phyloP scores from a whole-genome alignment of 2,329 filamentous ascomycete genomes.

The Thermomyces lanuginosus region DNA sequence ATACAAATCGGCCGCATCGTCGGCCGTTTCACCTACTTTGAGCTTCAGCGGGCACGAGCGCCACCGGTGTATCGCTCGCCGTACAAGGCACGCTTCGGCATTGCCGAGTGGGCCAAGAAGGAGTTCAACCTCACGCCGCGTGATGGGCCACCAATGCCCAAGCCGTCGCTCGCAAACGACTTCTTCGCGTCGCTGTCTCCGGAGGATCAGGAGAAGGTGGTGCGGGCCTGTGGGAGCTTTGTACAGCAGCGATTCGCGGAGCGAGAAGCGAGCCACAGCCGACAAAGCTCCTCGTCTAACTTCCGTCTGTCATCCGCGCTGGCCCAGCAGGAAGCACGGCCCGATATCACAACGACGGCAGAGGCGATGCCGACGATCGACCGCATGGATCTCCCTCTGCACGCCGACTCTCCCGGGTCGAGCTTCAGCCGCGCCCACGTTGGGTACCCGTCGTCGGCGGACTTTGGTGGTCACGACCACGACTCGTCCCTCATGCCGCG shows the following conservation, averaged over 20 bases:
- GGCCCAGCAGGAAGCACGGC: constrained; percentile 24
- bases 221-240: constrained; percentile 27
- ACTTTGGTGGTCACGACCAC: constrained; percentile 21
- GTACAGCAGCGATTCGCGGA: constrained; percentile 22
- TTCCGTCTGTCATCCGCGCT: constrained; percentile 22
- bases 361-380: constrained; percentile 24
- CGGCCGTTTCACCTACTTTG: constrained; percentile 25
- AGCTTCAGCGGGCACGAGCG: constrained; percentile 21
- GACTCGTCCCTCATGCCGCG: constrained; percentile 12
- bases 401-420: constrained; percentile 27
- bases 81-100: constrained; percentile 28
- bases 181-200: constrained; percentile 24
- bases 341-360: constrained; percentile 26
- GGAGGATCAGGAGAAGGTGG: constrained; percentile 26
- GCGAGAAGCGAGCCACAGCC: constrained; percentile 21
- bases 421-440: constrained; percentile 28
- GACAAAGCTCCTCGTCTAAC: constrained; percentile 22
- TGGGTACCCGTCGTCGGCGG: constrained; percentile 26
- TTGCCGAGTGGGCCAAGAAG: constrained; percentile 26
- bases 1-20: constrained; percentile 17
- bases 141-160: constrained; percentile 18
- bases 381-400: constrained; percentile 21
- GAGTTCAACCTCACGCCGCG: constrained; percentile 22
- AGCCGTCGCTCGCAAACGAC: constrained; percentile 25
- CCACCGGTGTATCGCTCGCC: constrained; percentile 28